Evolutionary conservation across 1,284 basidiomycete genomes (phyloP), one percentile per base, ranked within the genome.

Genomic region (Ceratobasidium theobromae): DNA sequence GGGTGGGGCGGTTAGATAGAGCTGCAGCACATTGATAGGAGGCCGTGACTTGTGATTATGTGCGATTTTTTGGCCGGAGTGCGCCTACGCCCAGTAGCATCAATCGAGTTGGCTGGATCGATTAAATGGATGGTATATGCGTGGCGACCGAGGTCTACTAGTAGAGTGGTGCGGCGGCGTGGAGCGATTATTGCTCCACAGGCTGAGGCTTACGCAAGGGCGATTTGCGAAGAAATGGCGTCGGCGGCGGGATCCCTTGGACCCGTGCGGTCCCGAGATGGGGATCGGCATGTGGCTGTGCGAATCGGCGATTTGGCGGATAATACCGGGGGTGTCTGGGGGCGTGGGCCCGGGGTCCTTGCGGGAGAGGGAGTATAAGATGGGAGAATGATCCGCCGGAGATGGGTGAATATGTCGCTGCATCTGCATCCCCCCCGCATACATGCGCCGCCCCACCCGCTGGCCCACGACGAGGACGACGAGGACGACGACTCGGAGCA

Each of bases 401-500:
- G 57, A 54, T 16, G 54, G n/a, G 43, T 32, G 49, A 60, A 35
- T 49, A 49, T 58, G 54, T 58, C 54, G 54, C 54, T 58, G 23
- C 38, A 43, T 18, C 64, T 38, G 35, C 67, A 28, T 58, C 58
- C 23, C 55, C 43, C 58, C 35, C 58, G 53, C 62, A 67, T 45
- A 62, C 67, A 48, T 38, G 9, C 8, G 33, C 68, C 33, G 60
- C 66, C 28, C 38, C 68, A 27, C 35, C 62, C 45, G 45, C 66
- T 32, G 57, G 57, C 11, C 65, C 43, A 21, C 55, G 65, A 6
- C 38, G 60, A 35, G 69, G 81, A 84, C 4, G 75, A 79, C 49
- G 82, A 83, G 14, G 74, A 83, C 54, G 72, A 77, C 23, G 79
- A 82, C 54, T 43, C 32, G 41, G 45, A 33, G 25, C 57, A 55